Conservation (phyloP, 2,329 filamentous ascomycete genomes). For the Teratosphaeria epicoccoides region DNA sequence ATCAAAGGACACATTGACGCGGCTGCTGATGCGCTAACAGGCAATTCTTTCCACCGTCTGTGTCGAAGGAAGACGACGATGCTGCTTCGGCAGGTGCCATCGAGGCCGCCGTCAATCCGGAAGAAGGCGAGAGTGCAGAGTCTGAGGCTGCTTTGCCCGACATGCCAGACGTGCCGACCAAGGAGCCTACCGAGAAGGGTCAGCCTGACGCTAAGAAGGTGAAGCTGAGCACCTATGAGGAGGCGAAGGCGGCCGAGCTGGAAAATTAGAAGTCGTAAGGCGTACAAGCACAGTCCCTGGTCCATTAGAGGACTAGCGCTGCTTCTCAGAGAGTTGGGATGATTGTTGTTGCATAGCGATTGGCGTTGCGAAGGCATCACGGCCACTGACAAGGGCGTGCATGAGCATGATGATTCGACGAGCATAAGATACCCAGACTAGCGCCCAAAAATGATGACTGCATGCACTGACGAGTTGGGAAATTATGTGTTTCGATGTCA, state of each 20-base stretch:
- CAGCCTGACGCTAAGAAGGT: conserved; percentile 39
- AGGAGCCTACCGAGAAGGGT: conserved; percentile 34
- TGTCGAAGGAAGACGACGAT: conserved; percentile 8
- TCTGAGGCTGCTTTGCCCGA: conserved; percentile 28
- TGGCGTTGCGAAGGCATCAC: background rate
- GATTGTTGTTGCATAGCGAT: background rate
- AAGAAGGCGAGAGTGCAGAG: conserved; percentile 18
- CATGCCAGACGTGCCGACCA: conserved; percentile 40
- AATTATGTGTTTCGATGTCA: too few species aligned
- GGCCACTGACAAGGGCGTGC: background rate
- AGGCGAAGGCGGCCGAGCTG: background rate
- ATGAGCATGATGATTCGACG: background rate
- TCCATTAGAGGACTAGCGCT: too few species aligned
- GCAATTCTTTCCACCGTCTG: conserved; percentile 36
- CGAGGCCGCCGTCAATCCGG: conserved; percentile 3
- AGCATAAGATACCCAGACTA: background rate
- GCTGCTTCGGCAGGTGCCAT: background rate
- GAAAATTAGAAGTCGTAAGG: background rate
- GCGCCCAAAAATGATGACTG: too few species aligned
- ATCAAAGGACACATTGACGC: background rate
- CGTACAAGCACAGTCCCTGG: background rate
- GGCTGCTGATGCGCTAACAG: conserved; percentile 20
- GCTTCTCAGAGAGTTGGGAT: background rate
- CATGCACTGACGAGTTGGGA: too few species aligned
- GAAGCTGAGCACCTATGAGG: conserved; percentile 22